These are phyloP conservation scores for Dothideomycetidae sp. DNA, from an alignment of 2,329 filamentous ascomycete species.

Conservation along the genomic window DNA sequence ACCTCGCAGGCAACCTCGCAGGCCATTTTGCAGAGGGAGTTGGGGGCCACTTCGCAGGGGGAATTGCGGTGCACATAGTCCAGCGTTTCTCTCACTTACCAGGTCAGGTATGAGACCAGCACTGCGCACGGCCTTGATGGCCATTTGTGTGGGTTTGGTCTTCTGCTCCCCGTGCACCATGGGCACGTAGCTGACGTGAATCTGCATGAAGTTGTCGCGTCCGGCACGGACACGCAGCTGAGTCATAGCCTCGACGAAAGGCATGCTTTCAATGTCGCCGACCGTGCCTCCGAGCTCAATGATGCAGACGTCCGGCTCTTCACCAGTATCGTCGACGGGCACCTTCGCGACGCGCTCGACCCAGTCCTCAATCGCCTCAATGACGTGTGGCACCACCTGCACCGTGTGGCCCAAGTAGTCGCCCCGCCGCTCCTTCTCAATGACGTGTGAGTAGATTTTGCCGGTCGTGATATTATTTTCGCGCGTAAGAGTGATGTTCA, in stretches of 20 bases:
- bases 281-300: conserved; percentile 57
- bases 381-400: conserved; percentile 86
- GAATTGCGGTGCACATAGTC: too few relatives aligned
- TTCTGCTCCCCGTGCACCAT: conserved; percentile 68
- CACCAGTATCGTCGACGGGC: conserved; percentile 70
- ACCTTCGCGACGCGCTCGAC: conserved; percentile 74
- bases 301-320: conserved; percentile 83
- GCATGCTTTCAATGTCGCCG: conserved; percentile 73
- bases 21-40: too few relatives aligned
- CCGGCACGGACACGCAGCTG: conserved; percentile 62
- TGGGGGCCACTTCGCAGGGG: too few relatives aligned
- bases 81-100: conserved; percentile 35
- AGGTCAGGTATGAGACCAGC: conserved; percentile 51
- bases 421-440: conserved; percentile 55
- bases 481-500: conserved; percentile 64
- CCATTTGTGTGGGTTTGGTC: conserved; percentile 91
- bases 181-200: conserved; percentile 80
- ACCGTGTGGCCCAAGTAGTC: conserved; percentile 86
- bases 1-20: too few relatives aligned
- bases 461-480: conserved; percentile 97
- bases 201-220: conserved; percentile 70
- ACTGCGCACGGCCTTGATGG: conserved; percentile 70
- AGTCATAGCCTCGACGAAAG: conserved; percentile 75
- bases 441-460: conserved; percentile 86
- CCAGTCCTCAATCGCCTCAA: conserved; percentile 84